Conservation (phyloP, 768 basidiomycete genomes). For the Mycena alexandri region DNA sequence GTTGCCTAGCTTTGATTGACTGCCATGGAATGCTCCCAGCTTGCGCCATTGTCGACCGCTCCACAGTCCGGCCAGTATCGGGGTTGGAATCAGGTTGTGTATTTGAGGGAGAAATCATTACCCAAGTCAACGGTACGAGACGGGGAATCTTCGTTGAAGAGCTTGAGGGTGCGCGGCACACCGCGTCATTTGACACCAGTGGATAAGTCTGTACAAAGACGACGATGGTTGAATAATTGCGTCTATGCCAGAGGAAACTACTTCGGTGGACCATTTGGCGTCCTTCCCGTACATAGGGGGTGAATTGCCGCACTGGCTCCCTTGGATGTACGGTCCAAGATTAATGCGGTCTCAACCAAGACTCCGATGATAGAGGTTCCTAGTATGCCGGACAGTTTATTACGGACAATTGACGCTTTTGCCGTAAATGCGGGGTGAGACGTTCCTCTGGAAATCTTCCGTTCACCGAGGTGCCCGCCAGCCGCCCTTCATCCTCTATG, state of each 20-base stretch:
- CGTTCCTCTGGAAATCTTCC: not conserved
- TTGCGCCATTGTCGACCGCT: too few species aligned
- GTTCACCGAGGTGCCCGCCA: not conserved
- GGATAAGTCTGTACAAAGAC: not conserved
- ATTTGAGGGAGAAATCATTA: too few species aligned
- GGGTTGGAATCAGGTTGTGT: too few species aligned
- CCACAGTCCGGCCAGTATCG: too few species aligned
- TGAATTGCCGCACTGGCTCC: not conserved
- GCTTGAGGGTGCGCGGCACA: too few species aligned
- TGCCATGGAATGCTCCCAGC: too few species aligned
- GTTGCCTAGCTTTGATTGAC: too few species aligned
- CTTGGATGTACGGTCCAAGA: not conserved
- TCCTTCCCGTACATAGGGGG: conserved; percentile 3
- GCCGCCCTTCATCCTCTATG: not conserved
- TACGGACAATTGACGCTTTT: not conserved
- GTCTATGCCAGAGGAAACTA: not conserved
- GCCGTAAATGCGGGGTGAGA: not conserved
- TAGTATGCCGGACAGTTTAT: not conserved
- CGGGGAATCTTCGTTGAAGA: too few species aligned
- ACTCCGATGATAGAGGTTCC: not conserved
- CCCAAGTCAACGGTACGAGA: too few species aligned
- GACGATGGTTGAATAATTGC: too few species aligned
- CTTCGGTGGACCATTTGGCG: not conserved
- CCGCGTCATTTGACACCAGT: too few species aligned
- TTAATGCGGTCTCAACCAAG: conserved; percentile 1